Base-by-base conservation (phyloP, 306 rosid species). In the Medicago lupulina region DNA sequence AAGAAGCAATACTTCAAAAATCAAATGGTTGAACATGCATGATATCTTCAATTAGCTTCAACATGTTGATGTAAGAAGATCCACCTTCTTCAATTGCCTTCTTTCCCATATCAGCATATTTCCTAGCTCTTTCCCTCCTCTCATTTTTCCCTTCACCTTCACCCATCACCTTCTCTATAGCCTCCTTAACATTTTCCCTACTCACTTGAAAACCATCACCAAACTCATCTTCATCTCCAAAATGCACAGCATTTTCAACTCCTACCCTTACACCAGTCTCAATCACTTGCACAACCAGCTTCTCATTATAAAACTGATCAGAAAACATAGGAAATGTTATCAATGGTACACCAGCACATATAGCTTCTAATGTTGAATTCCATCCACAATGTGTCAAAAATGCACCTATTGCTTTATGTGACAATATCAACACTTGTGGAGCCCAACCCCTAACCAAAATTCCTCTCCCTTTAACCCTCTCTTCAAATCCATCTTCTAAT, bases 331-430 rank as follows among this genome's bases (percentile, higher is more conserved):
- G 92, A 80, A 80, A 86, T 1, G 92, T 88, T 0, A 85, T 39
- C 71, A 88, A 5, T 1, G 92, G 96, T 11, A 88, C 74, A 0
- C 92, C 88, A 0, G 71, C 81, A 23, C 84, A 74, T 9, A 86
- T 54, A 3, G 68, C 92, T 78, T 90, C 92, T 0, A 83, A n/a
- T 9, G 83, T 88, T 0, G 92, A 90, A 43, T 90, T 88, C 92
- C 96, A 88, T 0, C 92, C 96, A 39, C 90, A 86, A 13, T 90
- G 92, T 12, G 91, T 88, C 46, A 90, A 36, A 25, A 90, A 86
- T 0, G 77, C 89, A 8, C 95, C 92, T 17, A 82, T 38, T 8
- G 91, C 77, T 0, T 14, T 58, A 57, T 89, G 92, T 44, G 90
- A 84, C 16, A 89, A 23, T 10, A 89, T 86, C 46, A 81, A 39